Evolutionary conservation across 169 alveolate genomes (phyloP), one percentile per base, ranked within the genome.

Genomic region (Sarcocystis neurona): DNA sequence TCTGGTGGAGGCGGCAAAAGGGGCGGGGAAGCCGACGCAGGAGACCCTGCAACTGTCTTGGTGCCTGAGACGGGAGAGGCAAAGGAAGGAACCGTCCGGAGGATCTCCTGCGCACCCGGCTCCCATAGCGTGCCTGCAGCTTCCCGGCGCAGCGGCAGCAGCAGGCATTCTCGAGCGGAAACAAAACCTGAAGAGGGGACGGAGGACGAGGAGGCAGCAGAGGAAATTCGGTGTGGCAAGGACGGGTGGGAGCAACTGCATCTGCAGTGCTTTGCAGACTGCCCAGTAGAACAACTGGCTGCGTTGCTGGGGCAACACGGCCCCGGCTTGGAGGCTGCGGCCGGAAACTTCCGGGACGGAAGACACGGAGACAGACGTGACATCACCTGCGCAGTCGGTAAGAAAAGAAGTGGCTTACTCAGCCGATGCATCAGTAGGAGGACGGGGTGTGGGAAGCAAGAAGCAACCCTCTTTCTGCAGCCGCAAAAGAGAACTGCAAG

Each of bases 1-100:
- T 18, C 20, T 30, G 74, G 6, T 0, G 3, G 70, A 6, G 63
- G 44, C 37, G 63, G 68, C 44, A 3, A 48, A 56, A 37, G 78
- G 41, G 18, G 58, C 23, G 39, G 37, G 4, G 90, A 68, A 4
- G 74, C 37, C 18, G 77, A 44, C 27, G n/a, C 41, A 23, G 79
- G 34, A 43, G 88, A 0, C 39, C 27, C 88, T 5, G 79, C 89
- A n/a, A 78, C 82, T 6, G 77, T n/a, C 15, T 18, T 2, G 5
- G 85, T 20, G 5, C 58, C 2, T 43, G 75, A 44, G 66, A 79
- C 50, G n/a, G 80, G 85, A 30, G 91, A 82, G 47, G 91, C 91
- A 43, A 79, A 50, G 75, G 91, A 87, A 58, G 91, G 91, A 32
- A 87, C 72, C 37, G 68, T 27, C 10, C 86, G 91, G 37, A 44